phyloP scores from a whole-genome alignment of 2,329 filamentous ascomycete species.

The Aureobasidium sp. region DNA sequence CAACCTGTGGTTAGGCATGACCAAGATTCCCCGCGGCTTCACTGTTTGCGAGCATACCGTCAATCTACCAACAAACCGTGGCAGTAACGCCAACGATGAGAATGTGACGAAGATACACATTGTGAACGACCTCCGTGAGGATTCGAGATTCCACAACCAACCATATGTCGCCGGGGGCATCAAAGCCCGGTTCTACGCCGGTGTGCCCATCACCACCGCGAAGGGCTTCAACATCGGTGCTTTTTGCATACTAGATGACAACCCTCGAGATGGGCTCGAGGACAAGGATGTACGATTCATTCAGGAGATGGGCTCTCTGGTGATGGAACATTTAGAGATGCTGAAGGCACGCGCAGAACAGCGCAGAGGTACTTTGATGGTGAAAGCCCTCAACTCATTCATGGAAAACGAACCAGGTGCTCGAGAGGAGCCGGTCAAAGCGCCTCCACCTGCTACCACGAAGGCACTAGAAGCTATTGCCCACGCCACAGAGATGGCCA shows the following conservation, averaged over 20 bases:
- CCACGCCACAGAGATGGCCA: not conserved
- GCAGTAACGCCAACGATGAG: conserved; percentile 20
- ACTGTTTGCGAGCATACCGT: conserved; percentile 26
- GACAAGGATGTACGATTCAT: conserved; percentile 45
- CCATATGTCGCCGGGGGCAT: conserved; percentile 20
- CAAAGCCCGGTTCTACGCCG: conserved; percentile 22
- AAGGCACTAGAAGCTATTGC: conserved; percentile 1
- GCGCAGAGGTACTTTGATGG: conserved; percentile 45
- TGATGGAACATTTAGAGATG: conserved; percentile 54
- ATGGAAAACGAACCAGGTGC: conserved; percentile 23
- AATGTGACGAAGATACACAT: conserved; percentile 19
- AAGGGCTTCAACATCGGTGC: conserved; percentile 50
- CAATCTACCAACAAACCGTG: conserved; percentile 17
- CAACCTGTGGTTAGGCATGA: conserved; percentile 28
- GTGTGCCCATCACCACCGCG: conserved; percentile 51
- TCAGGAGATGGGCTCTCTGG: conserved; percentile 43
- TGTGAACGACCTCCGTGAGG: conserved; percentile 23
- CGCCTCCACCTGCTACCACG: conserved; percentile 12
- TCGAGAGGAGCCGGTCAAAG: conserved; percentile 16
- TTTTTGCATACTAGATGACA: conserved; percentile 49
- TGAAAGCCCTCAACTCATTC: conserved; percentile 44
- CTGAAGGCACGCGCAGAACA: conserved; percentile 44
- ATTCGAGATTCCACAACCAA: conserved; percentile 21
- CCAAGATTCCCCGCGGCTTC: conserved; percentile 26
- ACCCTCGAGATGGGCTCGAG: conserved; percentile 44